Percentiles rank a stretch among this genome's conserved stretches.
phyloP scores from a whole-genome alignment of 495 filamentous ascomycete genomes.

The Penicillium fimorum region DNA sequence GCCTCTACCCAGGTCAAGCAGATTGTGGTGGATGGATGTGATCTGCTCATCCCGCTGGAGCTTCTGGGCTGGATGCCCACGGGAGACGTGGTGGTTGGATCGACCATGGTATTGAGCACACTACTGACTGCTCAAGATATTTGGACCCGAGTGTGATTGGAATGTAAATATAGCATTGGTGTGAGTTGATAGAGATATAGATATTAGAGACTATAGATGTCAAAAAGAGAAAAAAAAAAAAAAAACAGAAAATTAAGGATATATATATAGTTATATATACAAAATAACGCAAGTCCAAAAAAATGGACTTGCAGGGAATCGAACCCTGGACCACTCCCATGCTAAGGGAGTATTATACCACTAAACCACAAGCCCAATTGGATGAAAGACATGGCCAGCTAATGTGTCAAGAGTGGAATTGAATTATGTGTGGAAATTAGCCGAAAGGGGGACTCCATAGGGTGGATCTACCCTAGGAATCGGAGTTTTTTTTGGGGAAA shows the following conservation, averaged over 20 bases:
- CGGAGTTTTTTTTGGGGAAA: too few relatives aligned
- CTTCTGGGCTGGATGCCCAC: constrained; percentile 55
- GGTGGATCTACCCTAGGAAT: too few relatives aligned
- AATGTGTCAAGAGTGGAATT: too few relatives aligned
- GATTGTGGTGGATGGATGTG: constrained; percentile 53
- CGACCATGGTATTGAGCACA: constrained; percentile 57
- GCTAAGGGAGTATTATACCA: constrained; percentile 48
- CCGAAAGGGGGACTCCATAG: too few relatives aligned
- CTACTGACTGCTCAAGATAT: constrained; percentile 54
- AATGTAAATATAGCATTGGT: neutral
- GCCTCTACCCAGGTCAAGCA: constrained; percentile 27
- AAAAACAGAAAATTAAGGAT: too few relatives aligned
- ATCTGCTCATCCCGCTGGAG: constrained; percentile 54
- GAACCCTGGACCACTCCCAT: constrained; percentile 58
- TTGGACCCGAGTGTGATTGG: constrained; percentile 40
- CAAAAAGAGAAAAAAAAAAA: too few relatives aligned
- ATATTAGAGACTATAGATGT: neutral
- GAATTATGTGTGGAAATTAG: too few relatives aligned
- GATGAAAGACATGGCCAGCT: neutral
- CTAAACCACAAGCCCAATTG: constrained; percentile 46
- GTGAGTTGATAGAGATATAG: constrained; percentile 2
- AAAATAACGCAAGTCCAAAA: too few relatives aligned
- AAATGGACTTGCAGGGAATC: constrained; percentile 53
- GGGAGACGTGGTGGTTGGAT: constrained; percentile 43
- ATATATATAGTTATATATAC: too few relatives aligned